phyloP scores from a whole-genome alignment of 2,329 filamentous ascomycete species.

The Trichophaea hybrida region DNA sequence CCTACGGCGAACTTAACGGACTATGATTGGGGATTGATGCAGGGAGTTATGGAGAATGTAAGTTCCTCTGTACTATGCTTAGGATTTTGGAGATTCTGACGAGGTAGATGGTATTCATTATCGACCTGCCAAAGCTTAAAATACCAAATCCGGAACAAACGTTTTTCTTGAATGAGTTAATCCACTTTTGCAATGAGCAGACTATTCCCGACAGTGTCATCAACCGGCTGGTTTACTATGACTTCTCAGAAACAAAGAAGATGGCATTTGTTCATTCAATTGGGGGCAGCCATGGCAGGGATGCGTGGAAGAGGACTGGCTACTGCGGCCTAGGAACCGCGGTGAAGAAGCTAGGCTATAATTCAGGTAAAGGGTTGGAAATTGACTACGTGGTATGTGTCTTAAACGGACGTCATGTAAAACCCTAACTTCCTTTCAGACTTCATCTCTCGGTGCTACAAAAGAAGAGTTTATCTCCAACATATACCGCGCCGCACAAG shows the following conservation, averaged over 20 bases:
- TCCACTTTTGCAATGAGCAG: slow-evolving; percentile 24
- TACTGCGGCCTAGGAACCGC: slow-evolving; percentile 58
- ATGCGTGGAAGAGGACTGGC: slow-evolving; percentile 43
- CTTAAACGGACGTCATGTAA: neutral
- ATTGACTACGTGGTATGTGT: slow-evolving; percentile 56
- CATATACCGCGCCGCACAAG: slow-evolving; percentile 31
- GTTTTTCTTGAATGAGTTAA: slow-evolving; percentile 24
- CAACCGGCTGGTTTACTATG: slow-evolving; percentile 58
- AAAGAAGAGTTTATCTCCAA: slow-evolving; percentile 50
- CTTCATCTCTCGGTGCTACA: slow-evolving; percentile 68
- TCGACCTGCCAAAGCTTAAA: slow-evolving; percentile 60
- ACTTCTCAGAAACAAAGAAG: slow-evolving; percentile 58
- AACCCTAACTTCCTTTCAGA: slow-evolving; percentile 33
- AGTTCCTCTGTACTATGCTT: slow-evolving; percentile 26
- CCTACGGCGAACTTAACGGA: slow-evolving; percentile 75
- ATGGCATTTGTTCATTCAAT: slow-evolving; percentile 78
- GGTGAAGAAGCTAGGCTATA: slow-evolving; percentile 49
- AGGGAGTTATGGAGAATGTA: slow-evolving; percentile 67
- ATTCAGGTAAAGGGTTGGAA: slow-evolving; percentile 42
- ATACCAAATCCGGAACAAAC: slow-evolving; percentile 17
- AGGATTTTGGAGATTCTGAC: neutral
- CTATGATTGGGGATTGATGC: slow-evolving; percentile 81
- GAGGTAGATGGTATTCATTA: slow-evolving; percentile 62
- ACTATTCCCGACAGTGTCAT: slow-evolving; percentile 40
- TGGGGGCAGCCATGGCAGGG: slow-evolving; percentile 42